Evolutionary conservation across 768 basidiomycete species (phyloP), one percentile per base, ranked within the genome.

Genomic region (Xerocomellus amylosporus): DNA sequence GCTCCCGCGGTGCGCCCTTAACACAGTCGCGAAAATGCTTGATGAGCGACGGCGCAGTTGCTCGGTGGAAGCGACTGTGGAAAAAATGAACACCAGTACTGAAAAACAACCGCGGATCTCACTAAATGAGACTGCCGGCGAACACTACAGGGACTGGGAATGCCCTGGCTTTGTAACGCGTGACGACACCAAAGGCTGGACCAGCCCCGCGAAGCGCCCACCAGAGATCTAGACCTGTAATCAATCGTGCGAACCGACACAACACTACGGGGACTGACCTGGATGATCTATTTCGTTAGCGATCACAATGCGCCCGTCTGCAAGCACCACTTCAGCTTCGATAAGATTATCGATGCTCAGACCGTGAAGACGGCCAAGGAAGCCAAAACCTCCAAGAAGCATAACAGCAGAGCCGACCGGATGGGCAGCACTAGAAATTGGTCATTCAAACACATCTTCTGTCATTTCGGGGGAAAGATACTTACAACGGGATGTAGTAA

Each of bases 61-160:
- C 81, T 45, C 79, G 82, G 69, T 91, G 85, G 74, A 96, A 97
- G 36, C 90, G 88, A 70, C 93, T 95, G 63, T 8, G 57, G 46
- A 34, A 28, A 55, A 31, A 33, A 60, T 61, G 34, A 62, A 30
- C 40, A 31, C 19, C 2, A 19, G 19, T 20, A 12, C 37, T n/a
- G 22, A 34, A 15, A 53, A 20, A 31, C 34, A 19, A 49, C 19
- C 30, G 20, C 19, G 51, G 30, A 46, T 77, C 90, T 64, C 62
- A 93, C 93, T 93, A 96, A 58, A 97, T 86, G 40, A 96, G 77
- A 66, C 93, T 96, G 3, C 94, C 94, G 10, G 94, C 91, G 63
- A 92, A 95, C 4, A 94, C 92, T 8, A 91, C 85, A 9, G 93
- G 92, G 10, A 96, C 83, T 2, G 93, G 93, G 71, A 80, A 95